Base-by-base conservation (phyloP, 352 stramenopile genomes). In the Phytophthora hybrid region DNA sequence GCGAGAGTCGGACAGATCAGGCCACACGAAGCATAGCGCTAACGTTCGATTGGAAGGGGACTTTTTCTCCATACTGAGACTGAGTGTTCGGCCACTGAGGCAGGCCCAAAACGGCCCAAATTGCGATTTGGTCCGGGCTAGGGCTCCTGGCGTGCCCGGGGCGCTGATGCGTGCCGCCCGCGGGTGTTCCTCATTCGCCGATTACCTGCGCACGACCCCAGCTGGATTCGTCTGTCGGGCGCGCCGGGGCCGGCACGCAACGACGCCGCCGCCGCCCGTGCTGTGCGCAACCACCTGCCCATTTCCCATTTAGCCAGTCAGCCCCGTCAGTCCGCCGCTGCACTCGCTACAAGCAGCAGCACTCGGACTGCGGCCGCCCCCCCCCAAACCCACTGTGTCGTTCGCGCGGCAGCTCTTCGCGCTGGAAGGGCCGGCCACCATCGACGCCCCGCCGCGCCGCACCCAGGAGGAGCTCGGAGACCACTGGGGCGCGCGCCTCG, bases 401-500 rank as follows among this genome's bases (percentile, higher is more conserved):
- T 54, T 54, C n/a, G 18, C 47, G 47, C 47, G 18, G 47, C 9
- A 16, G 47, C 47, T 54, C n/a, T 13, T 23, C 44, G 16, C 8
- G 14, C 14, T 23, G 44, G 16, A 21, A n/a, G 16, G 16, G 44
- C 44, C 44, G 10, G 60, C 23, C 41, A 75, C 31, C 29, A 74
- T 81, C 54, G 59, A 62, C 34, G 19, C 49, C 9, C 59, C 54
- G 60, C 58, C 32, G 58, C 23, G 29, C 39, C 47, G 26, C 49
- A 21, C 23, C 39, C 56, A 70, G 32, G 39, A 64, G 47, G 57
- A 66, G 63, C 56, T 55, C 55, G 63, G 63, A 70, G 61, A 73
- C 71, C 75, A 68, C 52, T 84, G 78, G 78, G 71, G 74, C 51
- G 71, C 68, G 64, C 71, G 74, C 47, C 78, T 84, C 51, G 78